phyloP scores from a whole-genome alignment of 2,329 filamentous ascomycete genomes.

The Penicillium hordei region DNA sequence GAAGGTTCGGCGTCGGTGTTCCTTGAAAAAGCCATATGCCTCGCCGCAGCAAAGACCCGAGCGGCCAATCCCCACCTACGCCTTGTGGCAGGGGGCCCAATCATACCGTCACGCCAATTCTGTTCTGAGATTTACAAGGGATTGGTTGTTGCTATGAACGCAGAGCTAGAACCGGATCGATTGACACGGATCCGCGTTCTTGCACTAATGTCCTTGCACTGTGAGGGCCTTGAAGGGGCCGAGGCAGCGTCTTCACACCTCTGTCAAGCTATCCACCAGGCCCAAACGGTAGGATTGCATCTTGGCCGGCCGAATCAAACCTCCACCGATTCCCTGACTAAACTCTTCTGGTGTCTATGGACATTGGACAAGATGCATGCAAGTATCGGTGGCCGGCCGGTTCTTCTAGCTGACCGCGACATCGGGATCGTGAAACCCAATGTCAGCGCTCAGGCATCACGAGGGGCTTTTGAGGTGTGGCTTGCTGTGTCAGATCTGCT shows the following conservation, averaged over 20 bases:
- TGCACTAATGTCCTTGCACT: slow-evolving; percentile 44
- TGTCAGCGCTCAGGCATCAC: slow-evolving; percentile 11
- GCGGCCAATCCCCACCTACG: slow-evolving; percentile 34
- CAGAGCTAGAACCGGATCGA: slow-evolving; percentile 38
- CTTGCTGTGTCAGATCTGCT: slow-evolving; percentile 40
- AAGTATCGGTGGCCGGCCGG: slow-evolving; percentile 41
- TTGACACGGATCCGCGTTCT: slow-evolving; percentile 40
- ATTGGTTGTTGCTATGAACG: slow-evolving; percentile 39
- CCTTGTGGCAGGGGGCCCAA: slow-evolving; percentile 31
- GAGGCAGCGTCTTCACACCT: slow-evolving; percentile 43
- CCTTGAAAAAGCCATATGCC: slow-evolving; percentile 42
- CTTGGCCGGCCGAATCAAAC: slow-evolving; percentile 38
- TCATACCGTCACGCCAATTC: slow-evolving; percentile 39
- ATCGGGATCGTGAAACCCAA: slow-evolving; percentile 39
- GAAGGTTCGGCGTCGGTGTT: slow-evolving; percentile 34
- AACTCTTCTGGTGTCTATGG: slow-evolving; percentile 45
- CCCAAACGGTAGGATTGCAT: slow-evolving; percentile 42
- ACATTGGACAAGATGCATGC: slow-evolving; percentile 45
- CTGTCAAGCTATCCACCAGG: slow-evolving; percentile 43
- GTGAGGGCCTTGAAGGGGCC: slow-evolving; percentile 42
- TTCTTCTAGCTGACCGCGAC: slow-evolving; percentile 42
- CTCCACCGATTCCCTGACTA: slow-evolving; percentile 29
- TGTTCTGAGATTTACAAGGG: slow-evolving; percentile 41
- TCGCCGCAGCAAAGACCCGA: slow-evolving; percentile 41
- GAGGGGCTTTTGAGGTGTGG: slow-evolving; percentile 39